These are phyloP conservation scores for Xylaria sp. DNA, from an alignment of 2,329 filamentous ascomycete species.

Conservation along the genomic window DNA sequence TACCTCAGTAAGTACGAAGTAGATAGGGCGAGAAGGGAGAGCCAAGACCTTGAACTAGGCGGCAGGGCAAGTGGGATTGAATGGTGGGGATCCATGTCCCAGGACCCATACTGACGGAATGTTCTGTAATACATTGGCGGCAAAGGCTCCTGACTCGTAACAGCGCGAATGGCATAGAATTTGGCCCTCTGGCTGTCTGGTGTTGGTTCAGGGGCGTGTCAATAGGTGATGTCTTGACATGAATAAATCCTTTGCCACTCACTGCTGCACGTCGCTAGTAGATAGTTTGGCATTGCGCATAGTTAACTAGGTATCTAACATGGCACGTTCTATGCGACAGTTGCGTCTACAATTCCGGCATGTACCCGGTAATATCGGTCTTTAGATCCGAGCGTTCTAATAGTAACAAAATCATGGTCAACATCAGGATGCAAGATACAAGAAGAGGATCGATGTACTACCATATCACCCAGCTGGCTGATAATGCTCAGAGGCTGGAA, in stretches of 20 bases:
- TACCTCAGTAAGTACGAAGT: no score
- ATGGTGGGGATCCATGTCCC: slow-evolving; percentile 18
- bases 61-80: slow-evolving; percentile 18
- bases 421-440: neutral
- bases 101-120: slow-evolving; percentile 34
- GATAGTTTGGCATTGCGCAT: neutral
- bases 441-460: neutral
- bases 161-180: neutral
- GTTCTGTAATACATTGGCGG: slow-evolving; percentile 30
- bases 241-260: neutral
- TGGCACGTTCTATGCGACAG: neutral
- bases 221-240: neutral
- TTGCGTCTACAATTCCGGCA: neutral
- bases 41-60: slow-evolving; percentile 10
- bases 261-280: neutral
- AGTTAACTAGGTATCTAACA: neutral
- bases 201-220: neutral
- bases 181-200: neutral
- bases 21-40: neutral
- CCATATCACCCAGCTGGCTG: neutral
- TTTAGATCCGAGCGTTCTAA: neutral
- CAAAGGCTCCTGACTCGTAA: slow-evolving; percentile 32
- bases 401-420: neutral
- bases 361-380: neutral
- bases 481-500: slow-evolving; percentile 6